These are phyloP conservation scores for Alternaria gaisen DNA, from an alignment of 2,329 filamentous ascomycete species.

Conservation along the genomic window DNA sequence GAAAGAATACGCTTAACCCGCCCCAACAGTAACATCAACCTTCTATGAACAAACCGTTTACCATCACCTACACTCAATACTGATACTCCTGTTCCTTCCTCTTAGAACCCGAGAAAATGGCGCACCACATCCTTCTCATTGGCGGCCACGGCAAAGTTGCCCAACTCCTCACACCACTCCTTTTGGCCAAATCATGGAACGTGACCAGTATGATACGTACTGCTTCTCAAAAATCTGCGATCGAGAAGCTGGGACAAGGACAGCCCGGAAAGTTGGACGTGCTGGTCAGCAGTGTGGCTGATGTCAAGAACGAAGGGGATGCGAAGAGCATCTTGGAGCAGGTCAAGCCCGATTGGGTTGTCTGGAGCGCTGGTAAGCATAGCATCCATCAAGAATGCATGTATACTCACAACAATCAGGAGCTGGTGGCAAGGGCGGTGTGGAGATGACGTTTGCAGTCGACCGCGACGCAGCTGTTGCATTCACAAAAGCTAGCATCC, in stretches of 20 bases:
- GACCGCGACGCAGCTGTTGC: slow-evolving; percentile 64
- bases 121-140: slow-evolving; percentile 69
- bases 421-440: slow-evolving; percentile 64
- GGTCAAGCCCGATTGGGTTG: slow-evolving; percentile 70
- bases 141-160: slow-evolving; percentile 85
- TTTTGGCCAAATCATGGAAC: slow-evolving; percentile 77
- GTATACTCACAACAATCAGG: slow-evolving; percentile 46
- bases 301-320: slow-evolving; percentile 69
- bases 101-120: slow-evolving; percentile 28
- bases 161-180: slow-evolving; percentile 76
- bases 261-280: slow-evolving; percentile 72
- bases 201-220: slow-evolving; percentile 82
- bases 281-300: slow-evolving; percentile 74
- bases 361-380: slow-evolving; percentile 71
- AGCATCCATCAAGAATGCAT: not conserved
- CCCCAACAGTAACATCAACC: not conserved
- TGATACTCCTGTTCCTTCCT: not conserved
- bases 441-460: slow-evolving; percentile 60
- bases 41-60: not conserved
- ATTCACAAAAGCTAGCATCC: slow-evolving; percentile 61
- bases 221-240: slow-evolving; percentile 70
- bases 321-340: slow-evolving; percentile 70
- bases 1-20: not conserved
- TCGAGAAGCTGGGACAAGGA: slow-evolving; percentile 68
- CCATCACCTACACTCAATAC: not conserved